Evolutionary conservation across 805 yeast genomes (phyloP).

Genomic region (Barnettozyma vustinii): DNA sequence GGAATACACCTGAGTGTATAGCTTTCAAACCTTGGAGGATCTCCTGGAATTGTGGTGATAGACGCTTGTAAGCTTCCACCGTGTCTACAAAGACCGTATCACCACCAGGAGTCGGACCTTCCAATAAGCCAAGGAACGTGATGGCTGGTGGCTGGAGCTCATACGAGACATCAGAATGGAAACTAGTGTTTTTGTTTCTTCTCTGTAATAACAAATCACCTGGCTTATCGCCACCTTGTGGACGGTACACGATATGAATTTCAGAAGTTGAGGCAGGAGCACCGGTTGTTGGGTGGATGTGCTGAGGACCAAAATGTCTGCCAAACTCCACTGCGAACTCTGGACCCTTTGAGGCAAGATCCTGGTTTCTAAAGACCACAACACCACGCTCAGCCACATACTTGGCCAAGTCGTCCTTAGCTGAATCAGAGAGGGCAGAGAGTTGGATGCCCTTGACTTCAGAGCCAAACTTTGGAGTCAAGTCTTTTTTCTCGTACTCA

Average conservation of each 20-base stretch:
- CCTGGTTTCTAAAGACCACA: constrained; percentile 60
- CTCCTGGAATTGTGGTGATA: constrained; percentile 52
- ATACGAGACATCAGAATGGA: constrained; percentile 65
- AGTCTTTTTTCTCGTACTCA: not conserved
- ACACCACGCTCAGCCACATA: constrained; percentile 67
- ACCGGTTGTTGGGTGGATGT: constrained; percentile 71
- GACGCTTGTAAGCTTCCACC: constrained; percentile 54
- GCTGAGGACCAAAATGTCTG: constrained; percentile 61
- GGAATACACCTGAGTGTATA: constrained; percentile 55
- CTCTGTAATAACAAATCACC: not conserved
- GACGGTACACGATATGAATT: constrained; percentile 50
- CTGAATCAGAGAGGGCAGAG: constrained; percentile 44
- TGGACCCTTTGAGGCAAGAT: constrained; percentile 51
- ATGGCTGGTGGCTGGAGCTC: constrained; percentile 62
- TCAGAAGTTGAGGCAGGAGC: constrained; percentile 53
- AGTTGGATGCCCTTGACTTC: constrained; percentile 57
- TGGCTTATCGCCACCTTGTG: not conserved
- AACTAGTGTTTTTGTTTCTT: constrained; percentile 17
- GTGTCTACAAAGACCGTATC: constrained; percentile 62
- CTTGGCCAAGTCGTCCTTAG: constrained; percentile 65
- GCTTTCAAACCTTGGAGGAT: constrained; percentile 51
- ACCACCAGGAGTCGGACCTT: constrained; percentile 48
- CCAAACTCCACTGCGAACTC: constrained; percentile 47
- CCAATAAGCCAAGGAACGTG: constrained; percentile 54
- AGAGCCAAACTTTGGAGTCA: constrained; percentile 22